Conservation (phyloP, 176 grass and related monocot genomes). For the Guadua angustifolia region DNA sequence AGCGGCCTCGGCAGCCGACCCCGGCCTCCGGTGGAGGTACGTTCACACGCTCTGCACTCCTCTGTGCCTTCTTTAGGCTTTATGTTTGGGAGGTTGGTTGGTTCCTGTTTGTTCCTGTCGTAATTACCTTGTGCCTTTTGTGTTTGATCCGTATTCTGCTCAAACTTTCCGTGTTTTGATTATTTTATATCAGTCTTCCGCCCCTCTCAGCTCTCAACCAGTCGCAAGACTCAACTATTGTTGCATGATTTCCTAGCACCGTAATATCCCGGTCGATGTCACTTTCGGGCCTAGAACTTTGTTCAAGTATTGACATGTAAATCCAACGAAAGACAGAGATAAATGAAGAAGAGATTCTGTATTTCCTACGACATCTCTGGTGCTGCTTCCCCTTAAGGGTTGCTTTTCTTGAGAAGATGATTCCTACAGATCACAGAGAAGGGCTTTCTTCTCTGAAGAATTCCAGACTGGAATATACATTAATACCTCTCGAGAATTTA, state of each 20-base stretch:
- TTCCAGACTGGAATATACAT: too few relatives aligned
- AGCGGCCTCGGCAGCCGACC: constrained; percentile 20
- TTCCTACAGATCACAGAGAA: neutral
- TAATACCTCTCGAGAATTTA: too few relatives aligned
- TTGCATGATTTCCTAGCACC: neutral
- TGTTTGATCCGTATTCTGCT: neutral
- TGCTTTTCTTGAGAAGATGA: neutral
- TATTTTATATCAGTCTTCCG: neutral
- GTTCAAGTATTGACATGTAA: neutral
- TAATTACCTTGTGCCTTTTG: neutral
- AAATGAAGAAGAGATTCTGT: neutral
- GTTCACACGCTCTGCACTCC: neutral
- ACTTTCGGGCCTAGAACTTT: neutral
- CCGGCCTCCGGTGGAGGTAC: constrained; percentile 27
- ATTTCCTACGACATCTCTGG: neutral
- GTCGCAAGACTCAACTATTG: neutral
- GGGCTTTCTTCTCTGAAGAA: neutral
- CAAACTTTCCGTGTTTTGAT: neutral
- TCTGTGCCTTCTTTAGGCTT: neutral
- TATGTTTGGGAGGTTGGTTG: neutral
- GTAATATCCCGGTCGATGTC: neutral
- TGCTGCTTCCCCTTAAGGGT: neutral
- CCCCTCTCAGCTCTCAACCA: neutral
- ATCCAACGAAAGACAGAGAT: neutral
- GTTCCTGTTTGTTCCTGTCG: neutral